These are phyloP conservation scores for Mortierella sp. DNA, from an alignment of 371 early-diverging fungal species.

Conservation along the genomic window DNA sequence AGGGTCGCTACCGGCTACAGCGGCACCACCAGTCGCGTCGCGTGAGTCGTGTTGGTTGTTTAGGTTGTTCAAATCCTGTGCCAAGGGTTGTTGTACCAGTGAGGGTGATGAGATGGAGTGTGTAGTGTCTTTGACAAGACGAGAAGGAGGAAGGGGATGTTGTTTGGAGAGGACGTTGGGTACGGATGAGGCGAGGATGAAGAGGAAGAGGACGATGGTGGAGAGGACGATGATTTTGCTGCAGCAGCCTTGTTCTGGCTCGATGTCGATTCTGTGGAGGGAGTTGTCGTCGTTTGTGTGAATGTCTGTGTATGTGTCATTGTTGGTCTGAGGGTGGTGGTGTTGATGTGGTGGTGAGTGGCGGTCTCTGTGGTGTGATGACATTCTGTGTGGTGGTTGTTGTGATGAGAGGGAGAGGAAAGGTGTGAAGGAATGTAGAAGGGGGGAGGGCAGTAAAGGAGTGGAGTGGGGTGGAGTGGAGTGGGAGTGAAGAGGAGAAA, in stretches of 20 bases:
- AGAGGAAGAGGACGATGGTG: constrained; percentile 27
- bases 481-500: background rate
- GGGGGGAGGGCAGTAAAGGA: too few species aligned
- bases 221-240: constrained; percentile 16
- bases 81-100: background rate
- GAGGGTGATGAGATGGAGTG: background rate
- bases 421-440: background rate
- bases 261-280: background rate
- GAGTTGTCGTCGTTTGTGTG: background rate
- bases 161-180: constrained; percentile 31
- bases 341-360: background rate
- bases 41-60: background rate
- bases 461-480: background rate
- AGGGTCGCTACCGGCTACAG: background rate
- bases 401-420: background rate
- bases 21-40: background rate
- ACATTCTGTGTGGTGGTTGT: background rate
- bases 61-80: background rate
- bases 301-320: background rate
- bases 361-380: background rate
- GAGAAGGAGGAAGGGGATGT: background rate
- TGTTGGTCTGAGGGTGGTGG: background rate
- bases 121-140: background rate
- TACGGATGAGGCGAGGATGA: constrained; percentile 11
- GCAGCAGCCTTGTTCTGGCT: background rate